phyloP scores from a whole-genome alignment of 2,329 filamentous ascomycete species.

The Chaetomium strumarium region DNA sequence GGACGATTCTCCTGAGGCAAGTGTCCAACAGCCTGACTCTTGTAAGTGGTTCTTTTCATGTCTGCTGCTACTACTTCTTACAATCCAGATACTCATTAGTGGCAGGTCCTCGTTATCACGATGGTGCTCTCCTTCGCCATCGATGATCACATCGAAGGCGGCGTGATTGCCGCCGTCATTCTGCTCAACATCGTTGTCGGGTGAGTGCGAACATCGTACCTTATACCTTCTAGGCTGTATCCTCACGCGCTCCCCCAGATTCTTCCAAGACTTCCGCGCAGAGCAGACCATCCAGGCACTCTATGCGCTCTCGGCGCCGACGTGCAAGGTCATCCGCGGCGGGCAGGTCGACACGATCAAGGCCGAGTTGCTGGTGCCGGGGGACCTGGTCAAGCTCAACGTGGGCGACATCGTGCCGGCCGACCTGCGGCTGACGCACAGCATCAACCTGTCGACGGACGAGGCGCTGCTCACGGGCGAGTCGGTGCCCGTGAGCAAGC shows the following conservation, averaged over 20 bases:
- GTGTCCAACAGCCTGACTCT: conserved; percentile 71
- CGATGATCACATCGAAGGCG: conserved; percentile 60
- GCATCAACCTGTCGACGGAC: conserved; percentile 86
- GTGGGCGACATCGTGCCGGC: conserved; percentile 95
- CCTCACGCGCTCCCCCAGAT: conserved; percentile 31
- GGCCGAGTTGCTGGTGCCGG: conserved; percentile 80
- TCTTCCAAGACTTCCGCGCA: conserved; percentile 55
- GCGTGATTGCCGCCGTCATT: conserved; percentile 62
- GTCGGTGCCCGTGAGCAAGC: conserved; percentile 72
- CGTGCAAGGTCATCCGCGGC: conserved; percentile 53
- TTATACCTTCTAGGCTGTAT: background rate
- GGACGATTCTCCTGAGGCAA: conserved; percentile 71
- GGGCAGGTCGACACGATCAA: conserved; percentile 57
- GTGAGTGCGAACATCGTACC: conserved; percentile 34
- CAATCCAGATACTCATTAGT: background rate
- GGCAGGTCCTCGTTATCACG: conserved; percentile 65
- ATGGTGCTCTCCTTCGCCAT: conserved; percentile 66
- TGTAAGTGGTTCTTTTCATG: conserved; percentile 7
- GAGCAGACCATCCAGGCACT: conserved; percentile 58
- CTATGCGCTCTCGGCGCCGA: conserved; percentile 52
- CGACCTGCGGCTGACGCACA: conserved; percentile 88
- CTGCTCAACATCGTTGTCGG: conserved; percentile 62
- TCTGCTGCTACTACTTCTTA: background rate
- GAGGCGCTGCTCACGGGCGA: conserved; percentile 96
- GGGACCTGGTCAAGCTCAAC: conserved; percentile 88